Evolutionary conservation across 2,329 filamentous ascomycete species (phyloP).

Genomic region (Aspergillus brasiliensis): DNA sequence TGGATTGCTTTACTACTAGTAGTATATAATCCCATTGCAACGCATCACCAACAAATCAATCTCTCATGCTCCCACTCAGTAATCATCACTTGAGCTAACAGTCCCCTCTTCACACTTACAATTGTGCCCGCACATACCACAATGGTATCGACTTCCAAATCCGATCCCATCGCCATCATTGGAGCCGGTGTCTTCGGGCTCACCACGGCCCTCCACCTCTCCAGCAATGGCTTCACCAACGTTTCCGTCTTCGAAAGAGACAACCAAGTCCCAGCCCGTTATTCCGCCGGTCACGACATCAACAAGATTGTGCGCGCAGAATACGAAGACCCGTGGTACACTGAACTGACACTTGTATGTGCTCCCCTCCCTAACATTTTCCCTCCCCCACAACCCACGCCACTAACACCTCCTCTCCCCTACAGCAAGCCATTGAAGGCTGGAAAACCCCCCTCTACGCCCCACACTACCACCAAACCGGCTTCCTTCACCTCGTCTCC

Average conservation of each 20-base stretch:
- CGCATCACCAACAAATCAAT: neutral
- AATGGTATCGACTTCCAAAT: conserved; percentile 5
- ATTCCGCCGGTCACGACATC: conserved; percentile 61
- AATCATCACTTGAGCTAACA: neutral
- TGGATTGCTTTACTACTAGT: no score
- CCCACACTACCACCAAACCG: conserved; percentile 56
- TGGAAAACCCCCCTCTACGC: conserved; percentile 59
- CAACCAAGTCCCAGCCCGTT: conserved; percentile 50
- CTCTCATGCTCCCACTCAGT: neutral
- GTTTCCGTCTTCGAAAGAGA: conserved; percentile 53
- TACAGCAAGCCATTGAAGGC: conserved; percentile 52
- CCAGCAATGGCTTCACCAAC: conserved; percentile 47
- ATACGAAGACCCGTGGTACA: conserved; percentile 61
- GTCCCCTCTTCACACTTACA: no score
- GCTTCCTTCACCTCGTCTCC: conserved; percentile 56
- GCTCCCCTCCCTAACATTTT: neutral
- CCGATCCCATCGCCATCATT: conserved; percentile 36
- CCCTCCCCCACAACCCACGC: neutral
- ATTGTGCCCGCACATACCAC: neutral
- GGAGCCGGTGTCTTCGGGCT: conserved; percentile 56
- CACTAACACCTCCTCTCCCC: neutral
- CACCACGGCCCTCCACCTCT: conserved; percentile 53
- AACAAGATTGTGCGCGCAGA: conserved; percentile 65
- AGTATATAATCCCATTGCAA: no score
- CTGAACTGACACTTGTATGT: conserved; percentile 54